Evolutionary conservation across 2,329 filamentous ascomycete species (phyloP).

Genomic region (Colletotrichum eleusines): DNA sequence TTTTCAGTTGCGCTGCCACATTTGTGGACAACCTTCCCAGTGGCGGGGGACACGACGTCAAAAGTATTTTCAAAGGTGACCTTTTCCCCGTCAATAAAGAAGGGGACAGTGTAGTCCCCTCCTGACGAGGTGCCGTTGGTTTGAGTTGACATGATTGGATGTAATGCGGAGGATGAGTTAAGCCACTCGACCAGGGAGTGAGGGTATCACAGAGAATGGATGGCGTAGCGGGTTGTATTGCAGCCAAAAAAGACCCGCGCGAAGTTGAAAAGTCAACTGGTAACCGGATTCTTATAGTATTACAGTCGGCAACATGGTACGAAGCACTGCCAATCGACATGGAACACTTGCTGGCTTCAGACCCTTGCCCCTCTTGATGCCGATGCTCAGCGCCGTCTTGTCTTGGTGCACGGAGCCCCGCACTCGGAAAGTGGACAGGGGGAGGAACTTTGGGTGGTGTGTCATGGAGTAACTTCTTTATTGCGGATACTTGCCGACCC

Average conservation of each 20-base stretch:
- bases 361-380: slow-evolving; percentile 32
- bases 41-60: slow-evolving; percentile 67
- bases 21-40: slow-evolving; percentile 64
- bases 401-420: slow-evolving; percentile 38
- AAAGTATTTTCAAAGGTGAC: slow-evolving; percentile 62
- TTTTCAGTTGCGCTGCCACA: slow-evolving; percentile 66
- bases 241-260: background rate
- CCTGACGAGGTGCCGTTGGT: slow-evolving; percentile 13
- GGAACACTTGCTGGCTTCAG: slow-evolving; percentile 8
- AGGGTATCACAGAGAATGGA: background rate
- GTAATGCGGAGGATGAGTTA: slow-evolving; percentile 2
- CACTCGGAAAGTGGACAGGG: slow-evolving; percentile 35
- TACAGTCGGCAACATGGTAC: background rate
- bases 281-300: slow-evolving; percentile 21
- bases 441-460: slow-evolving; percentile 23
- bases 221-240: background rate
- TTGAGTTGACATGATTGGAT: slow-evolving; percentile 26
- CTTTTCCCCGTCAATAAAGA: slow-evolving; percentile 60
- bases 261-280: background rate
- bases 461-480: background rate
- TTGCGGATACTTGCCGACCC: slow-evolving; percentile 11
- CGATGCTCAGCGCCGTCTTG: slow-evolving; percentile 25
- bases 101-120: slow-evolving; percentile 50
- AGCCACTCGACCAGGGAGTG: background rate
- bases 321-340: slow-evolving; percentile 22